Evolutionary conservation across 805 yeast genomes (phyloP), one percentile per base, ranked within the genome.

Genomic region (Metschnikowia similis): DNA sequence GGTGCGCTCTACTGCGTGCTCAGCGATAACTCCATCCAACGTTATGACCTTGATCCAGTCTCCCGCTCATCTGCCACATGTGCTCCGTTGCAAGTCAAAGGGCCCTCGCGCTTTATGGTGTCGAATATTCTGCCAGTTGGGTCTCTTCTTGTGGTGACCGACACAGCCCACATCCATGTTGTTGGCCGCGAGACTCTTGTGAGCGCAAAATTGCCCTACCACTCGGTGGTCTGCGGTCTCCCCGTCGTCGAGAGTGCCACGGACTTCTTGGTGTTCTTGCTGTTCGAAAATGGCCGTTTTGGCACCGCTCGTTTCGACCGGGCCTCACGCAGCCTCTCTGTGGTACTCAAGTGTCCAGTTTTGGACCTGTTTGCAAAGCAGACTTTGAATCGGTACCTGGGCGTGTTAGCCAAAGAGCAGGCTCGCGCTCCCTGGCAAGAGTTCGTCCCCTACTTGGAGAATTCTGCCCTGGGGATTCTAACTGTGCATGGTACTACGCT

Each of bases 401-500:
- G 46, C 9, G 17, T 36, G n/a, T 35, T 48, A 8, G 43, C 50
- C 13, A 49, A 47, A 30, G 60, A 57, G 26, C 59, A 52, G 29
- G 41, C 44, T 39, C 52, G 51, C 30, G 57, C 59, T 1, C 57
- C 51, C 35, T 50, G 53, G 4, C 43, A 41, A 30, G 51, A 47
- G 2, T 56, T 56, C 26, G 51, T 53, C 48, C 48, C 53, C 29
- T 63, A 58, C 42, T 55, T 66, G 31, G 58, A 55, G 30, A 60
- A 58, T 6, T 50, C 53, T 2, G 50, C 59, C 6, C 72, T 64
- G 34, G 73, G 72, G 1, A 55, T 56, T 27, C 59, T 68, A 27
- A 52, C 31, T 2, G 37, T 50, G 10, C 54, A 52, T 28, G 57
- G 56, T 11, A 41, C 50, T 4, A 27, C 54, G 36, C 17, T 41